Base-by-base conservation (phyloP, 2,329 filamentous ascomycete species). In the Dothistroma pini region DNA sequence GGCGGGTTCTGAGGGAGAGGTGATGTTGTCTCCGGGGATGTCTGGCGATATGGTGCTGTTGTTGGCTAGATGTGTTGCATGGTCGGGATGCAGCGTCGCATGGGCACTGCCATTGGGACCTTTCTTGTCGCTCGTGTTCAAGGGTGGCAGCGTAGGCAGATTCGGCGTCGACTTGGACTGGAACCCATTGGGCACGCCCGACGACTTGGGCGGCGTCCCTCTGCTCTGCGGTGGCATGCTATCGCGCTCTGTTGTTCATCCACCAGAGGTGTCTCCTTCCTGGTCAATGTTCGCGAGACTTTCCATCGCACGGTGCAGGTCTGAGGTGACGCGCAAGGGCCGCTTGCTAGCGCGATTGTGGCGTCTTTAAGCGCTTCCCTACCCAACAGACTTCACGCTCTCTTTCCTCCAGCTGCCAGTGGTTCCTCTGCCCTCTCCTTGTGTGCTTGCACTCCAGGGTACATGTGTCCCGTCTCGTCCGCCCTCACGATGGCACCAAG, bases 121-220 rank as follows among this genome's bases (percentile, higher is more conserved):
- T 57, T 41, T 48, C 12, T 63, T 65, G 32, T 69, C 61, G 34
- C 59, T 34, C 57, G 54, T 52, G 57, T 61, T 48, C 8, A 77
- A 71, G 3, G 75, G 73, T 54, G 65, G 68, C n/a, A 78, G 65
- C 0, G 77, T 79, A 1, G 79, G 75, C 1, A 80, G 70, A 58
- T 80, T 79, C 5, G 79, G 79, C 2, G 79, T 80, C 0, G 79
- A 80, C 59, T 77, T 77, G 35, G 79, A 81, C 58, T 79, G 77
- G 58, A 78, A 72, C 25, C 75, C 75, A n/a, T 70, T 54, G 25
- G 76, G 76, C 1, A 75, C 67, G 4, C 68, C 63, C 25, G 62
- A 61, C 14, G 65, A 63, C 25, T 69, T 70, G n/a, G 61, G 54
- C 21, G 63, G 58, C 35, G 62, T 64, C 49, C 77, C 78, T 75